Base-by-base conservation (phyloP, 768 basidiomycete species). In the Mycena filopes region DNA sequence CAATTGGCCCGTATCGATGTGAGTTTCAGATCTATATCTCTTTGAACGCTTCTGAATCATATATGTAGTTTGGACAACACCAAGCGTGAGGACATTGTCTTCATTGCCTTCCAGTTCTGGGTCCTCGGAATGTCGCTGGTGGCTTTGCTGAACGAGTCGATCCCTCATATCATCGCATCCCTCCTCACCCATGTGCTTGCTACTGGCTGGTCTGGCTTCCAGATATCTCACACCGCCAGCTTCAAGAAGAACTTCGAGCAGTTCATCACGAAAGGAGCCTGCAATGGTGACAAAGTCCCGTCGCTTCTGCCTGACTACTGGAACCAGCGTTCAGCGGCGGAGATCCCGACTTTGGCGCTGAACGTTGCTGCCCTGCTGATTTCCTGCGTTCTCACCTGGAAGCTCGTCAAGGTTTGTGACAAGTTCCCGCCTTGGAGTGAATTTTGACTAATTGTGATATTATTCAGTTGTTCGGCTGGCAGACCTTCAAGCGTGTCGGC, bases 401-500 rank as follows among this genome's bases (percentile, higher is more conserved):
- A 81, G 70, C 81, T 95, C 28, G 82, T 90, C 71, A 92, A 90
- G 84, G 92, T 92, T 55, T 21, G 70, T 15, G 10, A 23, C 41
- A n/a, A n/a, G n/a, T n/a, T n/a, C n/a, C n/a, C n/a, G n/a, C n/a
- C n/a, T n/a, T n/a, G n/a, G n/a, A n/a, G n/a, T n/a, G n/a, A n/a
- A n/a, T n/a, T n/a, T n/a, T n/a, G n/a, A n/a, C n/a, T n/a, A 33
- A 28, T 29, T 68, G 45, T 15, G 33, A 41, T 23, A 38, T 49
- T 53, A 41, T 59, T 43, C 40, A 92, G 90, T 72, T 83, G 18
- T 94, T 92, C 74, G 91, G 93, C 46, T 95, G 92, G 92, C 91
- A 92, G 76, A 95, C 92, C 0, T 95, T 94, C 84, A 93, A 93
- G 76, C 90, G 92, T 60, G 87, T 94, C 55, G 92, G 93, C 40